Percentiles rank a stretch among this genome's conserved stretches.
Conservation (phyloP, 2,329 filamentous ascomycete genomes). For the Colletotrichum lindemuthianum region DNA sequence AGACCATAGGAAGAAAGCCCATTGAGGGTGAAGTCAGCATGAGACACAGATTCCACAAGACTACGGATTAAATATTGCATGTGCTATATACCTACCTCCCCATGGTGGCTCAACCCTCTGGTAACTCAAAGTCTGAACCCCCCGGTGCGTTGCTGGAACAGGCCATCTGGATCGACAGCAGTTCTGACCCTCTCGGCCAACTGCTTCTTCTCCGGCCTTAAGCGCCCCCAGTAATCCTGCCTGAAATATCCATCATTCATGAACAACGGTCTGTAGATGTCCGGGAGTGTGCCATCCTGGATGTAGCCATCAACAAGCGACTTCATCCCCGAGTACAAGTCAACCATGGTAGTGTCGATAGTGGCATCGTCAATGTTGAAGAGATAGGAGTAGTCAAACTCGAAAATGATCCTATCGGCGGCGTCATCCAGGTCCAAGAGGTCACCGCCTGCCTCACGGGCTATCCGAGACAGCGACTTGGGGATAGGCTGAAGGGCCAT, state of each 20-base stretch:
- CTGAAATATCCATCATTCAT: slow-evolving; percentile 54
- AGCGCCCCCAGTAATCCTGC: slow-evolving; percentile 54
- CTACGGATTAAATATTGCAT: too few species aligned
- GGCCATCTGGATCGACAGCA: slow-evolving; percentile 49
- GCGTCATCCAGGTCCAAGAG: slow-evolving; percentile 51
- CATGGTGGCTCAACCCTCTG: too few species aligned
- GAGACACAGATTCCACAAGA: too few species aligned
- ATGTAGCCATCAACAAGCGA: slow-evolving; percentile 44
- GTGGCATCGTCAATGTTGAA: slow-evolving; percentile 41
- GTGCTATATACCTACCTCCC: too few species aligned
- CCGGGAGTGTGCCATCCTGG: slow-evolving; percentile 45
- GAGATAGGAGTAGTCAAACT: slow-evolving; percentile 54
- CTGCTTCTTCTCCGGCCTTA: slow-evolving; percentile 47
- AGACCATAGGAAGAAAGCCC: too few species aligned
- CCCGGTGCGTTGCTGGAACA: slow-evolving; percentile 51
- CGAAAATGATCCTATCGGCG: slow-evolving; percentile 53
- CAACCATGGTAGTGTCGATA: slow-evolving; percentile 48
- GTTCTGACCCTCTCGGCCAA: slow-evolving; percentile 47
- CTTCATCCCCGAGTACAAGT: slow-evolving; percentile 47
- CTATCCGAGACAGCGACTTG: slow-evolving; percentile 45
- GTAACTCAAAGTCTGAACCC: slow-evolving; percentile 49
- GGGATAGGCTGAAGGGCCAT: slow-evolving; percentile 53
- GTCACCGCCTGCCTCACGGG: slow-evolving; percentile 48
- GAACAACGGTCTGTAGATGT: slow-evolving; percentile 53
- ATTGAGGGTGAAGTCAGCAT: too few species aligned